These are phyloP conservation scores for Blastobotrys ciferrii DNA, from an alignment of 1,139 yeast genomes.

Conservation along the genomic window DNA sequence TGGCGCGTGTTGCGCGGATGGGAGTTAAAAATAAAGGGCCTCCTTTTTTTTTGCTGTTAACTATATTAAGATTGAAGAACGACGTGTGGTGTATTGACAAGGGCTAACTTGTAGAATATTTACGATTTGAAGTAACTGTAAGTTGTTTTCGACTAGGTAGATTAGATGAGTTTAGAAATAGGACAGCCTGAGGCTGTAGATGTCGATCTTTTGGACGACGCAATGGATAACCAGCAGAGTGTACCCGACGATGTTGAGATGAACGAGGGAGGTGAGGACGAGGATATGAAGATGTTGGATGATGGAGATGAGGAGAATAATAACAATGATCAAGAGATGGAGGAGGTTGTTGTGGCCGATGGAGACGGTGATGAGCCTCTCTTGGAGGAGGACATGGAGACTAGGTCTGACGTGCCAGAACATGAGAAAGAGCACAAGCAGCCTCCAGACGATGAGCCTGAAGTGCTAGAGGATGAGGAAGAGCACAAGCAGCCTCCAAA, in stretches of 20 bases:
- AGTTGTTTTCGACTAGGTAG: background rate
- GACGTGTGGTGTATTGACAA: background rate
- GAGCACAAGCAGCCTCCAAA: background rate
- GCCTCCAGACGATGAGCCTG: background rate
- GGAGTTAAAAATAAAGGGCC: too few relatives aligned
- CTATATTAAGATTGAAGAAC: background rate
- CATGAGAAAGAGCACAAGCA: background rate
- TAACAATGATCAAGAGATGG: background rate
- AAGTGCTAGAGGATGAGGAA: background rate
- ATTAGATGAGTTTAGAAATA: constrained; percentile 2
- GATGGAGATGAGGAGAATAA: background rate
- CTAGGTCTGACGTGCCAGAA: background rate
- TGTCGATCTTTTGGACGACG: constrained; percentile 11
- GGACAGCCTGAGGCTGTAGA: constrained; percentile 10
- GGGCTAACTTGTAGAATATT: background rate
- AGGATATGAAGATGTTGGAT: background rate
- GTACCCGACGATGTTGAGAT: constrained; percentile 1
- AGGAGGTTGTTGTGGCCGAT: background rate
- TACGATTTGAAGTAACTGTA: background rate
- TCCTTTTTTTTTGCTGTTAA: background rate
- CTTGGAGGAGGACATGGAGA: background rate
- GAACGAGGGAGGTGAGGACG: constrained; percentile 3
- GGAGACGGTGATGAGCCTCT: background rate
- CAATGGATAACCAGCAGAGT: constrained; percentile 11
- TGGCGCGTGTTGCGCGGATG: too few relatives aligned